Conservation (phyloP, 1,284 basidiomycete species). For the Anthracocystis panici-leucophaei region DNA sequence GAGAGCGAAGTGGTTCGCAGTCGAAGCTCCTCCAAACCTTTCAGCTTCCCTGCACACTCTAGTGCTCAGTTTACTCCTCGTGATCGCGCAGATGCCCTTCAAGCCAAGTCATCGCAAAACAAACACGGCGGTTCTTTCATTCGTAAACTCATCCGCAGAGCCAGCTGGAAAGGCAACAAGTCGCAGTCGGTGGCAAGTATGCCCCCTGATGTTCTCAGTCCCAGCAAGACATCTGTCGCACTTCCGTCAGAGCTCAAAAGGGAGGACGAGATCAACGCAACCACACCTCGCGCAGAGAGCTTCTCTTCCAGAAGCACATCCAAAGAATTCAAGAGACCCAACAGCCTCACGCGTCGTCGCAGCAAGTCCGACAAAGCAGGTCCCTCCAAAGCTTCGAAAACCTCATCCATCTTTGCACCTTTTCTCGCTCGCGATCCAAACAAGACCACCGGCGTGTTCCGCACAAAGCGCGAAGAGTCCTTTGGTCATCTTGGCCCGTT, state of each 20-base stretch:
- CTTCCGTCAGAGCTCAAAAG: conserved; percentile 25
- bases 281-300: conserved; percentile 22
- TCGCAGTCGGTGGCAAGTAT: conserved; percentile 37
- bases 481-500: conserved; percentile 39
- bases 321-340: conserved; percentile 13
- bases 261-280: conserved; percentile 9
- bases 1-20: conserved; percentile 44
- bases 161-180: conserved; percentile 42
- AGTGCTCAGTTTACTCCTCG: conserved; percentile 34
- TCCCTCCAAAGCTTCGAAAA: conserved; percentile 13
- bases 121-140: conserved; percentile 35
- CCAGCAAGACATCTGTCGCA: conserved; percentile 18
- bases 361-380: conserved; percentile 33
- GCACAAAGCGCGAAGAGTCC: conserved; percentile 26
- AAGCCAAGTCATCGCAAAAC: background rate
- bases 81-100: conserved; percentile 21
- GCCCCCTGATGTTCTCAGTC: conserved; percentile 6
- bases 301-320: conserved; percentile 17
- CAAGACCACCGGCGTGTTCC: conserved; percentile 9
- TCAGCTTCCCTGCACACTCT: conserved; percentile 36
- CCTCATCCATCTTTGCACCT: conserved; percentile 43
- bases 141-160: conserved; percentile 45
- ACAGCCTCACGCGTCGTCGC: conserved; percentile 24
- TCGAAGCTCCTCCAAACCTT: conserved; percentile 32
- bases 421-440: conserved; percentile 40